Conservation (phyloP, 495 filamentous ascomycete species). For the Ascodesmis nigricans region DNA sequence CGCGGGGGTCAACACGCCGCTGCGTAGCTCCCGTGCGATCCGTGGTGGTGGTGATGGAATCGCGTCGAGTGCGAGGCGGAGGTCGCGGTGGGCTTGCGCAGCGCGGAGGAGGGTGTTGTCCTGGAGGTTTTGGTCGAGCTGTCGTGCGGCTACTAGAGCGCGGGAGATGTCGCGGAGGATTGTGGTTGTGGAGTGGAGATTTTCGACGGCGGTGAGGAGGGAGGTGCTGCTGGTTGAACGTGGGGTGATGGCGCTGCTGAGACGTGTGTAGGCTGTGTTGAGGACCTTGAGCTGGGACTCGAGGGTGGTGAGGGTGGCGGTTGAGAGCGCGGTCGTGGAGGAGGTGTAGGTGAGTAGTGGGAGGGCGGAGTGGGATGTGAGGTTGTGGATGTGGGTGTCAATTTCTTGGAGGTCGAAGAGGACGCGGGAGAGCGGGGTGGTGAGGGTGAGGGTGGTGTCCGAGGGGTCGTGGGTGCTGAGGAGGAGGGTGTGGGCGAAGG, state of each 20-base stretch:
- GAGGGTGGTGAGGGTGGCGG: constrained; percentile 45
- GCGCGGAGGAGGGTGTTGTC: too few species aligned
- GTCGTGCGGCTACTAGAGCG: constrained; percentile 55
- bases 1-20: too few species aligned
- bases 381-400: constrained; percentile 76
- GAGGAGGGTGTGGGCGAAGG: constrained; percentile 76
- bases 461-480: constrained; percentile 75
- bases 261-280: constrained; percentile 59
- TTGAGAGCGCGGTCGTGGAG: constrained; percentile 43
- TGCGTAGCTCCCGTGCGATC: too few species aligned
- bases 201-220: constrained; percentile 45
- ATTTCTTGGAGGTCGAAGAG: constrained; percentile 95
- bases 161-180: constrained; percentile 54
- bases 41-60: constrained; percentile 40
- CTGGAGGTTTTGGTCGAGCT: too few species aligned
- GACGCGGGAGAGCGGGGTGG: constrained; percentile 79
- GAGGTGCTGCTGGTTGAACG: constrained; percentile 65
- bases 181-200: constrained; percentile 57
- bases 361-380: constrained; percentile 67
- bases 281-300: constrained; percentile 54
- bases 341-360: constrained; percentile 63
- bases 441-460: constrained; percentile 76
- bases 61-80: too few species aligned
- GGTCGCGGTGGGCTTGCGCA: constrained; percentile 46
- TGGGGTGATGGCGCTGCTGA: constrained; percentile 61